Percentiles rank a stretch among this genome's conserved stretches.
These are phyloP conservation scores for Dujonia santamariae DNA, from an alignment of 1,139 yeast species.

Conservation along the genomic window DNA sequence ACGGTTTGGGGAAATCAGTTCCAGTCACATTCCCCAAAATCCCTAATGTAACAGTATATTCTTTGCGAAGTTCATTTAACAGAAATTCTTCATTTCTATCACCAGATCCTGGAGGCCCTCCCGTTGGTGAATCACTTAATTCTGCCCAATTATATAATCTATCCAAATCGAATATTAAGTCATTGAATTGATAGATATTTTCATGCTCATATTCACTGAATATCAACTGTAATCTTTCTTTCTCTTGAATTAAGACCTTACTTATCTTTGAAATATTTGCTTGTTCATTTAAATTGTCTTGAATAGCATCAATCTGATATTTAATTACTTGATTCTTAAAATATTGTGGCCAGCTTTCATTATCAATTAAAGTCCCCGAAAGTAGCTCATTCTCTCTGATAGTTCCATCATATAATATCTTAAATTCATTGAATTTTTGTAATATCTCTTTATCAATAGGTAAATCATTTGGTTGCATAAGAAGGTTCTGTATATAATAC, in stretches of 20 bases:
- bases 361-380: slow-evolving; percentile 9
- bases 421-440: slow-evolving; percentile 11
- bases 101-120: not conserved
- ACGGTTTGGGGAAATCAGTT: slow-evolving; percentile 16
- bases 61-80: slow-evolving; percentile 3
- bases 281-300: slow-evolving; percentile 10
- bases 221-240: slow-evolving; percentile 12
- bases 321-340: slow-evolving; percentile 9
- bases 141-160: slow-evolving; percentile 12
- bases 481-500: slow-evolving; percentile 11
- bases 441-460: slow-evolving; percentile 10
- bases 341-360: slow-evolving; percentile 10
- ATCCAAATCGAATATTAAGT: slow-evolving; percentile 17
- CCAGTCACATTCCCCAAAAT: slow-evolving; percentile 17
- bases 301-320: slow-evolving; percentile 10
- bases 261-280: slow-evolving; percentile 9
- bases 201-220: slow-evolving; percentile 12
- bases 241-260: slow-evolving; percentile 14
- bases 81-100: not conserved
- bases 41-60: slow-evolving; percentile 15
- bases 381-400: slow-evolving; percentile 3
- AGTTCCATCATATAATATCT: slow-evolving; percentile 6
- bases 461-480: slow-evolving; percentile 9
- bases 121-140: slow-evolving; percentile 2
- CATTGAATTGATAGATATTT: slow-evolving; percentile 18